Conservation (phyloP, 2,329 filamentous ascomycete species). For the Claviceps purpurea region DNA sequence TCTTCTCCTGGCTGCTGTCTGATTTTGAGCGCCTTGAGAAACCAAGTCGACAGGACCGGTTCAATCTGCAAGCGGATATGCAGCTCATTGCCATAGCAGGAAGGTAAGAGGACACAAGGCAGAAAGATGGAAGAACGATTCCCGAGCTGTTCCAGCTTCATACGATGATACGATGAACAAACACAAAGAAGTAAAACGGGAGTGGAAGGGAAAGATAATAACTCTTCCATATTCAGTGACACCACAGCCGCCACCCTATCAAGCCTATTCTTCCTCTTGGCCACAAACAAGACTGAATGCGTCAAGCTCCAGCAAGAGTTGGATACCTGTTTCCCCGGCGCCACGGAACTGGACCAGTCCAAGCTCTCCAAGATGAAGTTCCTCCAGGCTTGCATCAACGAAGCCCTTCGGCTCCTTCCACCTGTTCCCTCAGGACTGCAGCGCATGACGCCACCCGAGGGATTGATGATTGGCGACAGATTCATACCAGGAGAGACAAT, state of each 20-base stretch:
- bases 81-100: constrained; percentile 19
- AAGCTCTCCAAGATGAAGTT: constrained; percentile 13
- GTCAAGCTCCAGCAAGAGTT: constrained; percentile 25
- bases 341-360: constrained; percentile 7
- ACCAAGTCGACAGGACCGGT: constrained; percentile 10
- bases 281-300: constrained; percentile 6
- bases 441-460: constrained; percentile 24
- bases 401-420: constrained; percentile 24
- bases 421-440: constrained; percentile 21
- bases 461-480: constrained; percentile 16
- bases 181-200: no score
- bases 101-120: constrained; percentile 11
- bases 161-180: no score
- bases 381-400: constrained; percentile 26
- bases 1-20: constrained; percentile 19
- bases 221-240: constrained; percentile 12
- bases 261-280: constrained; percentile 21
- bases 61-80: constrained; percentile 16
- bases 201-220: no score
- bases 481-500: constrained; percentile 24
- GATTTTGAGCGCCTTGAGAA: constrained; percentile 11
- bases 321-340: constrained; percentile 6
- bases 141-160: no score
- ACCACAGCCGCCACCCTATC: constrained; percentile 22
- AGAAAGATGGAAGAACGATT: neutral